phyloP scores from a whole-genome alignment of 192 early-diverging fungal species.

The Linnemannia elongata region DNA sequence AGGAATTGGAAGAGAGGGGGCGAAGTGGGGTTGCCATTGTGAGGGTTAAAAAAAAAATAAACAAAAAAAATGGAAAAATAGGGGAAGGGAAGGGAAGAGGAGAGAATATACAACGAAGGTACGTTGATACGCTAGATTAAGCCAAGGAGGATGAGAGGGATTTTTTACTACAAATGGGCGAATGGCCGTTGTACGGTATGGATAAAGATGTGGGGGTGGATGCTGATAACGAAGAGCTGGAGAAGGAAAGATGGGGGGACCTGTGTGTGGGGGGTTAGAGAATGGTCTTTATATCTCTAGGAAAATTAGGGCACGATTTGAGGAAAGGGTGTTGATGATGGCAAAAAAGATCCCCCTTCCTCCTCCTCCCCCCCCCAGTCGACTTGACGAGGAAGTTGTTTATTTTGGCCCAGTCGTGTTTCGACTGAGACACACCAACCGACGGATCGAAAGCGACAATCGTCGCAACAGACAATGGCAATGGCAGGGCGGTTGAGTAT shows the following conservation, averaged over 20 bases:
- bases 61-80: neutral
- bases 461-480: neutral
- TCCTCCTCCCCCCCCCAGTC: too few relatives aligned
- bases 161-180: neutral
- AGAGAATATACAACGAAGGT: neutral
- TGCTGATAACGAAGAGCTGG: neutral
- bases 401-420: conserved; percentile 17
- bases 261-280: neutral
- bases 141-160: too few relatives aligned
- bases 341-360: neutral
- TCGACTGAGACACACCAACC: conserved; percentile 20
- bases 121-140: neutral
- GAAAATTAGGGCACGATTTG: neutral
- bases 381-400: neutral
- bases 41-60: neutral
- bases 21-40: neutral
- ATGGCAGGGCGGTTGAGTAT: conserved; percentile 21
- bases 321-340: neutral
- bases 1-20: neutral
- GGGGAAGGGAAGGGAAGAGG: neutral
- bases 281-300: neutral
- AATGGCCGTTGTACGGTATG: neutral
- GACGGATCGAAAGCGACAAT: neutral
- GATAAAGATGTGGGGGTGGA: neutral
- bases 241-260: neutral